phyloP scores from a whole-genome alignment of 768 basidiomycete genomes.

The Tulasnella sp. region DNA sequence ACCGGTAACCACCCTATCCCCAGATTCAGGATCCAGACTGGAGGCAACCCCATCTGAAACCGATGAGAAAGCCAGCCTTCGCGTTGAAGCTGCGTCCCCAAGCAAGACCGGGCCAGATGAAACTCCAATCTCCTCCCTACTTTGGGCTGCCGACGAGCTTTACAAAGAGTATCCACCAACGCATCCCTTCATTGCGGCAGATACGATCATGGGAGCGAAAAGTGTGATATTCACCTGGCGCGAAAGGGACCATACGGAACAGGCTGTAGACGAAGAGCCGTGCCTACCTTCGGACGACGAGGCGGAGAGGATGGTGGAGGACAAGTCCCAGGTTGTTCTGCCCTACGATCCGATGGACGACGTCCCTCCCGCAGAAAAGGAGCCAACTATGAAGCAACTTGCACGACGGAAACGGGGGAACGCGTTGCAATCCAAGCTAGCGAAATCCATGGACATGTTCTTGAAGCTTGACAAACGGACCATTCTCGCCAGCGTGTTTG shows the following conservation, averaged over 20 bases:
- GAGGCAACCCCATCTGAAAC: neutral
- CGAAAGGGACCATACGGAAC: conserved; percentile 34
- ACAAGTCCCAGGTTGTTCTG: conserved; percentile 8
- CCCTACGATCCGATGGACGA: conserved; percentile 21
- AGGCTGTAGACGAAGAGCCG: neutral
- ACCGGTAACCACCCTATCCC: neutral
- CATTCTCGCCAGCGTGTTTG: conserved; percentile 19
- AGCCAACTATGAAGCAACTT: neutral
- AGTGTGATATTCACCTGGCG: conserved; percentile 75
- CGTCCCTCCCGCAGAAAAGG: neutral
- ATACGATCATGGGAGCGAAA: conserved; percentile 69
- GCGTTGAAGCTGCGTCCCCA: neutral
- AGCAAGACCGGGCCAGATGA: neutral
- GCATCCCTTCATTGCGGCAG: conserved; percentile 50
- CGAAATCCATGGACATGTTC: neutral
- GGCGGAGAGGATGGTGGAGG: conserved; percentile 20
- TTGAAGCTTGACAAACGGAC: conserved; percentile 19
- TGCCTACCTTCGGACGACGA: conserved; percentile 22
- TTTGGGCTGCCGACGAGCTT: conserved; percentile 34
- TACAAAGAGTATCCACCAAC: conserved; percentile 56
- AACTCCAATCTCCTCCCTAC: conserved; percentile 12
- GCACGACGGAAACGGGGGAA: neutral
- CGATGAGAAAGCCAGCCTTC: neutral
- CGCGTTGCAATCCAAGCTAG: neutral
- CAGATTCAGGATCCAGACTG: neutral